Conservation (phyloP, 306 rosid genomes). For the Alnus rubra region DNA sequence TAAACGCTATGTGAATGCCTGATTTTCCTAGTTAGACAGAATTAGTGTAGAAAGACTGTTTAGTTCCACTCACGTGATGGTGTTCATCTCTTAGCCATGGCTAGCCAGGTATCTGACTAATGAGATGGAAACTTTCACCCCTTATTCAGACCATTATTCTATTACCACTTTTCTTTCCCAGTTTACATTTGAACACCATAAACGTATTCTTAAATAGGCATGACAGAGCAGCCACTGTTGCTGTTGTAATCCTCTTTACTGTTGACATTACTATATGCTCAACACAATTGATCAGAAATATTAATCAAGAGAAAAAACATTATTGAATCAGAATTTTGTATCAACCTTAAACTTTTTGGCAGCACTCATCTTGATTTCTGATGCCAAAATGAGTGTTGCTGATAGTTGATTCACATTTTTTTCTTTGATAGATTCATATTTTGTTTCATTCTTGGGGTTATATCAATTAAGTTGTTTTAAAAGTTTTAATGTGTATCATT, state of each 20-base stretch:
- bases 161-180: neutral
- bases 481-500: slow-evolving; percentile 8
- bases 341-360: neutral
- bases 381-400: neutral
- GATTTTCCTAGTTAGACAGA: neutral
- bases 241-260: neutral
- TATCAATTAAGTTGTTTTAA: slow-evolving; percentile 3
- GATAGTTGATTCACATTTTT: slow-evolving; percentile 10
- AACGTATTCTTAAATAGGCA: neutral
- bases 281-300: neutral
- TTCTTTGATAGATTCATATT: slow-evolving; percentile 13
- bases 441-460: neutral
- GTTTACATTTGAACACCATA: neutral
- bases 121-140: neutral
- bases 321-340: neutral
- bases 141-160: neutral
- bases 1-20: neutral
- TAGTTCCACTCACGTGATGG: neutral
- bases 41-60: neutral
- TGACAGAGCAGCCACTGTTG: neutral
- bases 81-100: neutral
- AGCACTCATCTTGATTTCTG: neutral
- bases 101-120: neutral
- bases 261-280: neutral
- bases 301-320: no score